Percentiles rank a stretch among this genome's conserved stretches.
These are phyloP conservation scores for Tubosaeta sp. DNA, from an alignment of 768 basidiomycete genomes.

Conservation along the genomic window DNA sequence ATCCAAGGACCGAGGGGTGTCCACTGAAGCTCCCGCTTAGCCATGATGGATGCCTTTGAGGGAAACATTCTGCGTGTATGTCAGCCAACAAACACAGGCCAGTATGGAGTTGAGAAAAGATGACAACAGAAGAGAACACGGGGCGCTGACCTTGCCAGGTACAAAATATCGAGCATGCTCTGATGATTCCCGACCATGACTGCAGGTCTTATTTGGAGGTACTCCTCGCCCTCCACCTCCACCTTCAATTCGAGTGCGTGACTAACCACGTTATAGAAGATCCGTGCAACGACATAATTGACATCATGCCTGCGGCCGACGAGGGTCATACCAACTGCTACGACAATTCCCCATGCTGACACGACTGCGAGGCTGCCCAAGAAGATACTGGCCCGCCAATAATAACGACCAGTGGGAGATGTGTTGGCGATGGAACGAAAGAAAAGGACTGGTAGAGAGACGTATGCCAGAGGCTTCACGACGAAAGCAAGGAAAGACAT, in stretches of 20 bases:
- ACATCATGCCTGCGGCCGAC: constrained; percentile 72
- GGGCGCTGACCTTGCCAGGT: constrained; percentile 64
- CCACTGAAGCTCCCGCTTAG: constrained; percentile 86
- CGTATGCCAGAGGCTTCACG: constrained; percentile 69
- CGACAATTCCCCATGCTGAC: constrained; percentile 67
- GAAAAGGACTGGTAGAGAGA: constrained; percentile 68
- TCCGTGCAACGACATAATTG: constrained; percentile 77
- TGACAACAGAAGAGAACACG: constrained; percentile 13
- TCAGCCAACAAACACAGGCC: constrained; percentile 3
- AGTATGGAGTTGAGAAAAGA: constrained; percentile 4
- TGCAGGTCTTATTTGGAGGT: constrained; percentile 66
- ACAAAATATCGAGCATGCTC: constrained; percentile 85
- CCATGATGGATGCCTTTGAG: constrained; percentile 78
- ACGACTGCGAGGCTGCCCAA: constrained; percentile 64
- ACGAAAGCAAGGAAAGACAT: constrained; percentile 64
- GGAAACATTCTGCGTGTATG: constrained; percentile 67
- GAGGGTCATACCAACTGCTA: constrained; percentile 62
- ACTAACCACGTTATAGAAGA: constrained; percentile 70
- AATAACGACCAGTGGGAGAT: constrained; percentile 61
- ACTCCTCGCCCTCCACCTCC: constrained; percentile 82
- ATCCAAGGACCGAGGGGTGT: constrained; percentile 90
- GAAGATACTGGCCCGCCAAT: constrained; percentile 69
- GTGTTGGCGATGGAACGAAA: constrained; percentile 54
- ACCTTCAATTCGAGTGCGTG: constrained; percentile 62
- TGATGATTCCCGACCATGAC: constrained; percentile 90